Conservation (phyloP, 2,329 filamentous ascomycete genomes). For the Mycosphaerella sp. region DNA sequence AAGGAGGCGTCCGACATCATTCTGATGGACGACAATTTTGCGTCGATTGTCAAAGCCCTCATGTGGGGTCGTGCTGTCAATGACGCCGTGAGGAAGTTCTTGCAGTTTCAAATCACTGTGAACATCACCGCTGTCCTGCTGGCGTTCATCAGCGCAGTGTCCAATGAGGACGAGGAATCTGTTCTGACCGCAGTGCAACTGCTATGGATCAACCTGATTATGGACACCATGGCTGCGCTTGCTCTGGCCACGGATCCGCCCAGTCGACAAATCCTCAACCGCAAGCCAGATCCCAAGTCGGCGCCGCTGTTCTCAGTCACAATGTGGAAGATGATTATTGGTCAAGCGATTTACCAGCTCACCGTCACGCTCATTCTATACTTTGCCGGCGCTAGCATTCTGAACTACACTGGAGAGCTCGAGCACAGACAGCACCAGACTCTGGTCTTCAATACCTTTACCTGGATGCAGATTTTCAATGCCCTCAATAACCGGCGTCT, state of each 20-base stretch:
- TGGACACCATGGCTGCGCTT: conserved; percentile 89
- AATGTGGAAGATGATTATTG: conserved; percentile 99
- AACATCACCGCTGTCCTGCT: conserved; percentile 86
- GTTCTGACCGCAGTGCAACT: conserved; percentile 86
- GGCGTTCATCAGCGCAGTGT: conserved; percentile 81
- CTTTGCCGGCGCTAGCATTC: conserved; percentile 60
- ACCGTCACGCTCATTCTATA: conserved; percentile 72
- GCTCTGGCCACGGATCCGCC: conserved; percentile 89
- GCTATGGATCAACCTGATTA: conserved; percentile 94
- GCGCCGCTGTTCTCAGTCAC: conserved; percentile 73
- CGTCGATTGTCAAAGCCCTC: conserved; percentile 56
- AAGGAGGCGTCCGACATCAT: conserved; percentile 58
- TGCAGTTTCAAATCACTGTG: conserved; percentile 72
- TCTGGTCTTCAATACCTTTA: conserved; percentile 94
- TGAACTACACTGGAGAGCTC: conserved; percentile 46
- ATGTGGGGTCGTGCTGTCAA: conserved; percentile 57
- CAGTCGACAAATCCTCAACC: conserved; percentile 68
- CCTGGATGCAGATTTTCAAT: conserved; percentile 99
- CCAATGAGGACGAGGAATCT: conserved; percentile 59
- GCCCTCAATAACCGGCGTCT: conserved; percentile 94
- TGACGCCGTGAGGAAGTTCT: conserved; percentile 50
- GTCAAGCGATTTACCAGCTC: conserved; percentile 85
- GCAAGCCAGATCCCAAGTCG: conserved; percentile 70
- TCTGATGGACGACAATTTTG: conserved; percentile 57
- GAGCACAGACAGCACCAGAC: conserved; percentile 58